Evolutionary conservation across 2,329 filamentous ascomycete genomes (phyloP).

Genomic region (Rosellinia necatrix): DNA sequence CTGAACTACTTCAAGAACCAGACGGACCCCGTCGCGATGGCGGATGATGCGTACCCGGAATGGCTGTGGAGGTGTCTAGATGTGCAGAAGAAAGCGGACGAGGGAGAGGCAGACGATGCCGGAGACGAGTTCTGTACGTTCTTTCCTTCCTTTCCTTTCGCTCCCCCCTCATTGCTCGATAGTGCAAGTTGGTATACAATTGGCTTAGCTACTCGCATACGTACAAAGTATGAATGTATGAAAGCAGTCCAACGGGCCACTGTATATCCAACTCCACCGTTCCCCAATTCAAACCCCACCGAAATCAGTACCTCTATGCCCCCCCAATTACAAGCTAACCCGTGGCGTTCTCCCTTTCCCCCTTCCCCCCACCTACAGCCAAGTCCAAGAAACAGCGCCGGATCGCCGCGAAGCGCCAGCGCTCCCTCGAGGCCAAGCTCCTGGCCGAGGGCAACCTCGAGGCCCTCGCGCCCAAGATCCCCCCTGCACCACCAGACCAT

Average conservation of each 20-base stretch:
- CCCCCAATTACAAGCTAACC: too few species aligned
- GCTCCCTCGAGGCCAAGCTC: conserved; percentile 60
- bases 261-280: neutral
- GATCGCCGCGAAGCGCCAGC: conserved; percentile 68
- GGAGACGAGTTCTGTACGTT: conserved; percentile 80
- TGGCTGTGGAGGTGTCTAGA: conserved; percentile 81
- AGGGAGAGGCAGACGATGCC: conserved; percentile 56
- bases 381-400: conserved; percentile 85
- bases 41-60: conserved; percentile 76
- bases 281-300: conserved; percentile 7
- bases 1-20: conserved; percentile 78
- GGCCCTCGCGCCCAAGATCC: conserved; percentile 69
- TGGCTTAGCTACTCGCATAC: too few species aligned
- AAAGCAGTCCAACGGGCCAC: too few species aligned
- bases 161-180: neutral
- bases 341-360: too few species aligned
- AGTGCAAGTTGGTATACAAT: too few species aligned
- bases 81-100: conserved; percentile 58
- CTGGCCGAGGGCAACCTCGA: conserved; percentile 69
- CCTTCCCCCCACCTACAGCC: conserved; percentile 52
- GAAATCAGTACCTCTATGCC: too few species aligned
- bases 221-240: too few species aligned
- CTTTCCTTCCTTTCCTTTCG: neutral
- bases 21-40: conserved; percentile 72
- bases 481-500: conserved; percentile 77